A percentile compares a stretch with the other conserved stretches of the same genome.
Evolutionary conservation across 208 protist species (phyloP).

Genomic region (Naegleria gruberi): DNA sequence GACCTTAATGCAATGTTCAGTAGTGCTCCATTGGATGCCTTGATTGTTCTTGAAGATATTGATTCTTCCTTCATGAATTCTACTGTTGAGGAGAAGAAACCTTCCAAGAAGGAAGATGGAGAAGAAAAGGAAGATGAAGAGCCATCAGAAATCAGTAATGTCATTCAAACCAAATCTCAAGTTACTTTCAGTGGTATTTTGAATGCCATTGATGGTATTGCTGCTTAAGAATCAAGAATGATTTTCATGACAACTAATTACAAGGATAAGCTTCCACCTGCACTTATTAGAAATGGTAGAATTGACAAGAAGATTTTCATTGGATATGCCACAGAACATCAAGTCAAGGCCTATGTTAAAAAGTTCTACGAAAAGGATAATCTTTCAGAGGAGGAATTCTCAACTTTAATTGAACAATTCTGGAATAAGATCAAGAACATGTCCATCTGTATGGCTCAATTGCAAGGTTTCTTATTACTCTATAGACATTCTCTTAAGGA

Average conservation of each 20-base stretch:
- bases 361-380: conserved; percentile 63
- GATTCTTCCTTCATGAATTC: conserved; percentile 71
- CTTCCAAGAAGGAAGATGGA: background rate
- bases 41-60: conserved; percentile 89
- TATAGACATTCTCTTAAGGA: background rate
- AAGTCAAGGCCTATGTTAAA: conserved; percentile 63
- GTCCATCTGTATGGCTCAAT: background rate
- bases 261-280: conserved; percentile 64
- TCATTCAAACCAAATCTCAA: background rate
- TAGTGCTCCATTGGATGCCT: conserved; percentile 58
- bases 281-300: conserved; percentile 67
- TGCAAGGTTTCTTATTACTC: background rate
- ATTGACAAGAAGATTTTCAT: conserved; percentile 76
- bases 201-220: conserved; percentile 88
- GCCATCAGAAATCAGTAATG: background rate
- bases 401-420: background rate
- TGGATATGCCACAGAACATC: conserved; percentile 52
- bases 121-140: background rate
- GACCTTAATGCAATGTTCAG: conserved; percentile 66
- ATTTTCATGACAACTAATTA: conserved; percentile 87
- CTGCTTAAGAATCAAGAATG: conserved; percentile 67
- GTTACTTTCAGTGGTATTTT: conserved; percentile 84
- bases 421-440: background rate
- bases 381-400: background rate
- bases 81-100: background rate